A percentile compares a stretch with the other conserved stretches of the same genome.
These are phyloP conservation scores for Neurospora intermedia DNA, from an alignment of 495 filamentous ascomycete species.

Conservation along the genomic window DNA sequence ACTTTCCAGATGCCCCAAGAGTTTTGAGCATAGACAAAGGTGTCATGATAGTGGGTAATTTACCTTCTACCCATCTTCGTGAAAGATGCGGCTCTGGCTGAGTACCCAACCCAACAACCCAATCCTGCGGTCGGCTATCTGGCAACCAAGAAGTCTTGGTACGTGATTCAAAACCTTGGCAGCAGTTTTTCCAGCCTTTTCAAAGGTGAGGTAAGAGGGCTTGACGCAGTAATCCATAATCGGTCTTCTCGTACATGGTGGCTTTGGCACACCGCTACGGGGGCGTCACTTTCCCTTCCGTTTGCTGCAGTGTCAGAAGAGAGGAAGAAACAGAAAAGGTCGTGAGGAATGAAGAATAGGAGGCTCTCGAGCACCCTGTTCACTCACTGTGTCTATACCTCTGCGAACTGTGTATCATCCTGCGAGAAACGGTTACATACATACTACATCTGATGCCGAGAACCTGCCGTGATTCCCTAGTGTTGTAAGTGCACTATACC, in stretches of 20 bases:
- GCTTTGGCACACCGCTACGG: background rate
- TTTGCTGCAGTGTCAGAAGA: background rate
- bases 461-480: background rate
- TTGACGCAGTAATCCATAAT: background rate
- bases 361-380: background rate
- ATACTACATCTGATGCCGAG: background rate
- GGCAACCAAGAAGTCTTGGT: background rate
- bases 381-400: background rate
- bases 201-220: background rate
- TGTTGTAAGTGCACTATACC: background rate
- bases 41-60: background rate
- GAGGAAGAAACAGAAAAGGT: background rate
- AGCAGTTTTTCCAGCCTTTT: background rate
- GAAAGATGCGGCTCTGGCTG: background rate
- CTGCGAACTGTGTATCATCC: background rate
- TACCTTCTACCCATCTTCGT: background rate
- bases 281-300: background rate
- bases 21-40: background rate
- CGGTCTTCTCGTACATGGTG: background rate
- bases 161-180: background rate
- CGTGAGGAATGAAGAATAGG: background rate
- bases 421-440: background rate
- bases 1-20: background rate
- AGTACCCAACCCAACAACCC: background rate
- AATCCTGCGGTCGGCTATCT: background rate